Conservation (phyloP, 192 early-diverging fungal genomes). For the Coemansia sp. region DNA sequence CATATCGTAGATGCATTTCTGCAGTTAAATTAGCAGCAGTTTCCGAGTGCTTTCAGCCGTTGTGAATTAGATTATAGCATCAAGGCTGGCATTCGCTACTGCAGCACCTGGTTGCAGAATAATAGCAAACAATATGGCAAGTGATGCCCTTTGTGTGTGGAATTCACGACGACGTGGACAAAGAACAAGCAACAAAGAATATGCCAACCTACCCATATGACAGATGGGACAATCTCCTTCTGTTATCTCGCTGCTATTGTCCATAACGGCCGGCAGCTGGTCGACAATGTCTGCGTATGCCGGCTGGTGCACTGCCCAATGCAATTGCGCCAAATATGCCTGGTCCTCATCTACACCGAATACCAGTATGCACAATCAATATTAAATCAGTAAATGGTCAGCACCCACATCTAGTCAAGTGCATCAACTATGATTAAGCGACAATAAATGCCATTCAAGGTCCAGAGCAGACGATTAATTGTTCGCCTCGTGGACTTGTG, state of each 20-base stretch:
- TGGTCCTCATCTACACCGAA: conserved; percentile 29
- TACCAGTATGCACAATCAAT: neutral
- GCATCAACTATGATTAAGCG: neutral
- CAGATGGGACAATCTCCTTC: conserved; percentile 37
- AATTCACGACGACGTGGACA: neutral
- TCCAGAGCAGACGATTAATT: too few species aligned
- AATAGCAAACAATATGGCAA: neutral
- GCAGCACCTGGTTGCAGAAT: neutral
- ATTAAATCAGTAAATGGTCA: neutral
- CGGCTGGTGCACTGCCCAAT: conserved; percentile 39
- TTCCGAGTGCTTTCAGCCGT: neutral
- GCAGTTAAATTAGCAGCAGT: neutral
- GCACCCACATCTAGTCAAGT: neutral
- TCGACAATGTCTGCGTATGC: conserved; percentile 28
- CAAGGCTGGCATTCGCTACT: neutral
- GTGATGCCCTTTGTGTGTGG: neutral
- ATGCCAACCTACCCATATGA: conserved; percentile 27
- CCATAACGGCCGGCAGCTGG: conserved; percentile 21
- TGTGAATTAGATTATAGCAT: neutral
- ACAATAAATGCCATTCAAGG: neutral
- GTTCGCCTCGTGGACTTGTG: too few species aligned
- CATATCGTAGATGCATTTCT: neutral
- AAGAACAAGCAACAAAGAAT: neutral
- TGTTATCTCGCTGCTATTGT: conserved; percentile 4
- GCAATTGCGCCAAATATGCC: conserved; percentile 36